Conservation (phyloP, 2,329 filamentous ascomycete species). For the Fusarium protoensiforme region DNA sequence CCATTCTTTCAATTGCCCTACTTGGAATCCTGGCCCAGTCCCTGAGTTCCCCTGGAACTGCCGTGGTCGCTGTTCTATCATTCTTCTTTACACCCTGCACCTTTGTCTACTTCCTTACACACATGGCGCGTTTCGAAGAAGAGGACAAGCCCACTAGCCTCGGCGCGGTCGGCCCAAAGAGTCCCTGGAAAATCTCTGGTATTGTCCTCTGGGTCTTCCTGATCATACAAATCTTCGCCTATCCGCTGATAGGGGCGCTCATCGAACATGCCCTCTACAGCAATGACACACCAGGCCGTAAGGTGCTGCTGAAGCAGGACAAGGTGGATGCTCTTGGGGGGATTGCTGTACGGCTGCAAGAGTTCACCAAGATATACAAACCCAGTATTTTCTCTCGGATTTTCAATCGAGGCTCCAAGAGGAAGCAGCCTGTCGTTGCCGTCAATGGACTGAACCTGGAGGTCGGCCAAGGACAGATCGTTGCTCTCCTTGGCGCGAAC, state of each 20-base stretch:
- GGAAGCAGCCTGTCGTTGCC: constrained; percentile 75
- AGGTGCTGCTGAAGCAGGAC: constrained; percentile 53
- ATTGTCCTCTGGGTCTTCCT: constrained; percentile 83
- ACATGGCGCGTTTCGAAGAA: constrained; percentile 81
- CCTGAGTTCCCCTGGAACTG: constrained; percentile 70
- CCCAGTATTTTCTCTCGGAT: constrained; percentile 71
- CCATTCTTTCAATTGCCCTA: constrained; percentile 77
- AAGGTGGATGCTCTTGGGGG: constrained; percentile 42
- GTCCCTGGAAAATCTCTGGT: constrained; percentile 76
- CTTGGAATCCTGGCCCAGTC: constrained; percentile 87
- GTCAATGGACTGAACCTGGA: constrained; percentile 79
- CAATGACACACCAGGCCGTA: constrained; percentile 73
- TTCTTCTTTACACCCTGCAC: constrained; percentile 88
- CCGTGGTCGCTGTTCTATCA: constrained; percentile 74
- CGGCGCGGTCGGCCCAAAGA: constrained; percentile 68
- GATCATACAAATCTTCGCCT: constrained; percentile 80
- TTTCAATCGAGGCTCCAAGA: constrained; percentile 55
- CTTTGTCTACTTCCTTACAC: constrained; percentile 83
- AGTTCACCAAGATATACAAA: constrained; percentile 82
- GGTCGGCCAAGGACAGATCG: constrained; percentile 82
- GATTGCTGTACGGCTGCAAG: constrained; percentile 75
- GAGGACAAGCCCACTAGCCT: constrained; percentile 70
- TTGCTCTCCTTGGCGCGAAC: constrained; percentile 88
- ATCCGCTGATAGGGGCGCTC: constrained; percentile 78
- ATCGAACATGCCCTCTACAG: constrained; percentile 82